Evolutionary conservation across 768 basidiomycete species (phyloP).

Genomic region (Chalciporus sphaerocephalus): DNA sequence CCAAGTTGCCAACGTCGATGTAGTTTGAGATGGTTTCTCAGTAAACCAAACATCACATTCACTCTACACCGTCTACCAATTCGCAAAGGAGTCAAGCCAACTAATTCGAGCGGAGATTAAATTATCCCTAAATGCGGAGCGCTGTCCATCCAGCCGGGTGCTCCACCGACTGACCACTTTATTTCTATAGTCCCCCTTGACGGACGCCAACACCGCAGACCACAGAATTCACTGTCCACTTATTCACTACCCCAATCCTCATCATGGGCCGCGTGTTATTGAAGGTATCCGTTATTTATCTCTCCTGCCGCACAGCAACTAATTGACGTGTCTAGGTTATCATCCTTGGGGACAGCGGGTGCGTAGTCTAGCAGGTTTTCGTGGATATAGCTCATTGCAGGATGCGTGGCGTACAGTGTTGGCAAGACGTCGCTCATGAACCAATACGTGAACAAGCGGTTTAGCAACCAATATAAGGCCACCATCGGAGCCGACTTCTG

Average conservation of each 20-base stretch:
- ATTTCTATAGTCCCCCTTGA: slow-evolving; percentile 8
- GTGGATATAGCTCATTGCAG: slow-evolving; percentile 8
- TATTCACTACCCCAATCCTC: not conserved
- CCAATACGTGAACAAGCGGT: slow-evolving; percentile 99
- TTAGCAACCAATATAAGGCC: slow-evolving; percentile 99
- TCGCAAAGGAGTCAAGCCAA: slow-evolving; percentile 1
- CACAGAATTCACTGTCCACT: not conserved
- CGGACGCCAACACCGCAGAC: slow-evolving; percentile 12
- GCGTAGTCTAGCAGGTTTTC: slow-evolving; percentile 25
- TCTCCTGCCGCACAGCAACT: slow-evolving; percentile 4
- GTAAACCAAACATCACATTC: not conserved
- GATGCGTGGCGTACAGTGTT: slow-evolving; percentile 50
- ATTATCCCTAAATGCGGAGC: slow-evolving; percentile 15
- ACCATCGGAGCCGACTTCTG: slow-evolving; percentile 97
- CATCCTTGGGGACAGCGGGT: slow-evolving; percentile 98
- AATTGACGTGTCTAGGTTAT: slow-evolving; percentile 64
- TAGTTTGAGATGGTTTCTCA: not conserved
- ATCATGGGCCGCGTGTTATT: slow-evolving; percentile 82
- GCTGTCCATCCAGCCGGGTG: slow-evolving; percentile 12
- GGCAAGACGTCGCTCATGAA: slow-evolving; percentile 99
- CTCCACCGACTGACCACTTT: slow-evolving; percentile 14
- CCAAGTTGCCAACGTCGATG: slow-evolving; percentile 1
- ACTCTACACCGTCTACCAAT: not conserved
- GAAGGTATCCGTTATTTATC: slow-evolving; percentile 50
- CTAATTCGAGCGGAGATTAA: slow-evolving; percentile 27